Base-by-base conservation (phyloP, 805 yeast species). In the Spathaspora boniae region DNA sequence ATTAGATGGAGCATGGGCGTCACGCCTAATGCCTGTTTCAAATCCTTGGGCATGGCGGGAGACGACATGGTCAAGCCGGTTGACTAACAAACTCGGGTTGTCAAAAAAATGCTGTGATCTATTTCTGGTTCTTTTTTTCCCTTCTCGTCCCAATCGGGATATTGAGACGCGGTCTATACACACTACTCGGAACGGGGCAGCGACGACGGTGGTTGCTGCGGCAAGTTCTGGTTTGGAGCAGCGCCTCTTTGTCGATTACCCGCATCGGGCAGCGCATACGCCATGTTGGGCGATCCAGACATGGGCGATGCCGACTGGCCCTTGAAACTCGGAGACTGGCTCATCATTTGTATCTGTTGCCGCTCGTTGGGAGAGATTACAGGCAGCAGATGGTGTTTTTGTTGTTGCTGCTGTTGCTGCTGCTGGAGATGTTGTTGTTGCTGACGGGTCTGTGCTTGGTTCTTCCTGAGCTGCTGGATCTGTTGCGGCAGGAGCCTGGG, bases 281-380 rank as follows among this genome's bases (percentile, higher is more conserved):
- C 1, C 22, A 38, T 25, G n/a, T 29, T 33, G 14, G 36, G 31
- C 3, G 38, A 29, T 4, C 33, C 37, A 12, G 42, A 19, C 9
- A 34, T 17, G 2, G 41, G 41, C 5, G 38, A 34, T 3, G 33
- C 42, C 3, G 41, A 29, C 27, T 33, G 41, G 18, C 31, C 34
- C 29, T 20, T 33, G 17, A 35, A 9, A 16, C 3, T 23, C 16
- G 16, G 30, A 4, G 40, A 9, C 58, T 56, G 17, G 66, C 60
- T 47, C 65, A 65, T 54, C 58, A 56, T 60, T 36, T 61, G 71
- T 20, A 66, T 53, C 46, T 61, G 71, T 37, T 54, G 62, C 40
- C 62, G 48, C 38, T 70, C 76, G 39, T 65, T 70, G 3, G 71
- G 69, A 4, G 69, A 63, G 36, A 71, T 49, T 17, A 35, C 20